Conservation (phyloP, 441 rosid genomes). For the Aquilaria agallochum region DNA sequence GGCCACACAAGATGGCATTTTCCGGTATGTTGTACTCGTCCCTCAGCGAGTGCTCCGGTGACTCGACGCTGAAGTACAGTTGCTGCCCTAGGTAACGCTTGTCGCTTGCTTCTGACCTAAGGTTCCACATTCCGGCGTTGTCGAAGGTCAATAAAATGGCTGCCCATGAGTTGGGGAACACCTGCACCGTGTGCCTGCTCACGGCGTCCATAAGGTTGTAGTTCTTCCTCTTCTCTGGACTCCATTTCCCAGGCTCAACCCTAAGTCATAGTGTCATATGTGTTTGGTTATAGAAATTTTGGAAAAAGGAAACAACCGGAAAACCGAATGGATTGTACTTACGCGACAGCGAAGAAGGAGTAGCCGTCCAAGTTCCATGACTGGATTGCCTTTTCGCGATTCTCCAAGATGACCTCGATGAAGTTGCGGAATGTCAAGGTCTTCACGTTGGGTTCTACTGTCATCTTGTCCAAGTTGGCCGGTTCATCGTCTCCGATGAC, state of each 20-base stretch:
- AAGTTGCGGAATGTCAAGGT: slow-evolving; percentile 57
- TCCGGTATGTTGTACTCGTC: slow-evolving; percentile 76
- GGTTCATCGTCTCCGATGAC: slow-evolving; percentile 42
- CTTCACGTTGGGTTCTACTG: slow-evolving; percentile 36
- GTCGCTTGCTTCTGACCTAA: slow-evolving; percentile 64
- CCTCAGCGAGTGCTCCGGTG: slow-evolving; percentile 58
- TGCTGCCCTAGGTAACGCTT: slow-evolving; percentile 69
- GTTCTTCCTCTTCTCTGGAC: slow-evolving; percentile 58
- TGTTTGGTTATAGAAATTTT: background rate
- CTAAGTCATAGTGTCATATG: slow-evolving; percentile 12
- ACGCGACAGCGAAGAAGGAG: slow-evolving; percentile 73
- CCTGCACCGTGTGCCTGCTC: slow-evolving; percentile 80
- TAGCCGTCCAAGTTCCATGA: slow-evolving; percentile 58
- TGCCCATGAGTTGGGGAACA: slow-evolving; percentile 77
- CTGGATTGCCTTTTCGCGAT: slow-evolving; percentile 55
- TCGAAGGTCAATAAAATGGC: slow-evolving; percentile 70
- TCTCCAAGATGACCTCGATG: slow-evolving; percentile 64
- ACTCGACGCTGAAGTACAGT: slow-evolving; percentile 50
- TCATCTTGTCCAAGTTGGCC: slow-evolving; percentile 12
- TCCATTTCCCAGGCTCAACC: slow-evolving; percentile 64
- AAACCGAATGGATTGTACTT: slow-evolving; percentile 14
- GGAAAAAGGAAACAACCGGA: background rate
- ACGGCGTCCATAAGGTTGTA: slow-evolving; percentile 77
- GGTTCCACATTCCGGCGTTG: slow-evolving; percentile 88
- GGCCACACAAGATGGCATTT: slow-evolving; percentile 49